Evolutionary conservation across 2,329 filamentous ascomycete genomes (phyloP).

Genomic region (Penicillium hesseltinei): DNA sequence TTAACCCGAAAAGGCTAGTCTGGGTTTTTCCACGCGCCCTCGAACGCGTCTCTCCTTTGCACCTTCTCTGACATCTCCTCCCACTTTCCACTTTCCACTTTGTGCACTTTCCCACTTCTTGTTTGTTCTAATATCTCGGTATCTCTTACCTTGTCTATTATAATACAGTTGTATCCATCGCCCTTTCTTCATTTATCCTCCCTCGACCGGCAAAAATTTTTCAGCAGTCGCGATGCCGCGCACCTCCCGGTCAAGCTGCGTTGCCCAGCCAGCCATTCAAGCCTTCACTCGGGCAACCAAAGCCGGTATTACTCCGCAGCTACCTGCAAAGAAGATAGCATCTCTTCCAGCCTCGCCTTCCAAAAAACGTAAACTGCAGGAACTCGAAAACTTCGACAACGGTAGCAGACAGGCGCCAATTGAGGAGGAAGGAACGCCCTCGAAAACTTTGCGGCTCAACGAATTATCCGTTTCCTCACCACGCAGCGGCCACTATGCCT

Average conservation of each 20-base stretch:
- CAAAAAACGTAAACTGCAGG: slow-evolving; percentile 42
- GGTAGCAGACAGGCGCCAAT: slow-evolving; percentile 9
- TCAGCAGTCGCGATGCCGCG: slow-evolving; percentile 31
- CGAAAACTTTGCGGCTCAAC: slow-evolving; percentile 35
- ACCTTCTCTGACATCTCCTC: slow-evolving; percentile 8
- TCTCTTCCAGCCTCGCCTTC: slow-evolving; percentile 36
- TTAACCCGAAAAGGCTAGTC: slow-evolving; percentile 18
- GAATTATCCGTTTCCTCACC: slow-evolving; percentile 36
- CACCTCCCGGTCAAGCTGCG: slow-evolving; percentile 29
- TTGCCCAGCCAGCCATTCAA: slow-evolving; percentile 43
- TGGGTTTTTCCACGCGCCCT: slow-evolving; percentile 8
- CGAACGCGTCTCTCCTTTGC: slow-evolving; percentile 18
- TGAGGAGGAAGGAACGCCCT: slow-evolving; percentile 28
- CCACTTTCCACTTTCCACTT: slow-evolving; percentile 6
- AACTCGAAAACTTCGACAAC: slow-evolving; percentile 35
- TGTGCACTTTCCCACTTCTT: slow-evolving; percentile 5
- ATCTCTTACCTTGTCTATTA: slow-evolving; percentile 24
- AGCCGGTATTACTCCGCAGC: slow-evolving; percentile 32
- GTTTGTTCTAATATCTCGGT: slow-evolving; percentile 13
- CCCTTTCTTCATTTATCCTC: slow-evolving; percentile 9
- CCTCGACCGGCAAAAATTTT: slow-evolving; percentile 15
- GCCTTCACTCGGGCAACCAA: slow-evolving; percentile 48
- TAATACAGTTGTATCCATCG: slow-evolving; percentile 14
- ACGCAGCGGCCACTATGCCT: slow-evolving; percentile 29
- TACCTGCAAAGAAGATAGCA: slow-evolving; percentile 33